Base-by-base conservation (phyloP, 2,329 filamentous ascomycete species). In the Penicillium sp. region DNA sequence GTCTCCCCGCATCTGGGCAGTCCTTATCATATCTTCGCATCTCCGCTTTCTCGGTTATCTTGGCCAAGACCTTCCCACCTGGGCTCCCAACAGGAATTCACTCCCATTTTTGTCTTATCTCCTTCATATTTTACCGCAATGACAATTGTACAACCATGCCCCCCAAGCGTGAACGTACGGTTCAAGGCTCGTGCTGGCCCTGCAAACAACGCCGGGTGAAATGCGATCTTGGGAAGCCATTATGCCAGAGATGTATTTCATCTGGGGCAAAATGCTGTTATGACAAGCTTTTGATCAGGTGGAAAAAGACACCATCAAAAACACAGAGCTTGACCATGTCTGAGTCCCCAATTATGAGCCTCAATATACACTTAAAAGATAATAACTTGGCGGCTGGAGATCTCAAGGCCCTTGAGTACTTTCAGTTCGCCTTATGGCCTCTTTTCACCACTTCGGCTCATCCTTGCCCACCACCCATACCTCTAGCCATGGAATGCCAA, bases 141-240 rank as follows among this genome's bases (percentile, higher is more conserved):
- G 42, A 35, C 13, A 43, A 21, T 9, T 13, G 19, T 24, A 32
- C 28, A 43, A 31, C 6, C 29, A 60, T 60, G 58, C 51, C 53
- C n/a, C 52, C 54, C 13, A 61, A 60, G 42, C 53, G 58, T 42
- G 46, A 60, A 22, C 49, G 59, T 38, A 61, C 63, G 22, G 64
- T 69, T 43, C 61, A 67, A 53, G 71, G 71, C n/a, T 73, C 71
- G 6, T 74, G 71, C 53, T 73, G 71, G 71, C 63, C 67, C 21
- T 74, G 71, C 60, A 73, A 72, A 54, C 71, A 73, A 42, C 66
- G 71, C 10, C 63, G 71, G 22, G 69, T 73, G 38, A 72, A 73
- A 52, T 74, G 71, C 53, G 70, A 73, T 50, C 63, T 74, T 69
- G 10, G 33, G 32, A 45, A 70, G 2, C 57, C 60, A 3, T 6